Evolutionary conservation across 2,329 filamentous ascomycete genomes (phyloP), one percentile per base, ranked within the genome.

Genomic region (Ophiostoma fasciatum): DNA sequence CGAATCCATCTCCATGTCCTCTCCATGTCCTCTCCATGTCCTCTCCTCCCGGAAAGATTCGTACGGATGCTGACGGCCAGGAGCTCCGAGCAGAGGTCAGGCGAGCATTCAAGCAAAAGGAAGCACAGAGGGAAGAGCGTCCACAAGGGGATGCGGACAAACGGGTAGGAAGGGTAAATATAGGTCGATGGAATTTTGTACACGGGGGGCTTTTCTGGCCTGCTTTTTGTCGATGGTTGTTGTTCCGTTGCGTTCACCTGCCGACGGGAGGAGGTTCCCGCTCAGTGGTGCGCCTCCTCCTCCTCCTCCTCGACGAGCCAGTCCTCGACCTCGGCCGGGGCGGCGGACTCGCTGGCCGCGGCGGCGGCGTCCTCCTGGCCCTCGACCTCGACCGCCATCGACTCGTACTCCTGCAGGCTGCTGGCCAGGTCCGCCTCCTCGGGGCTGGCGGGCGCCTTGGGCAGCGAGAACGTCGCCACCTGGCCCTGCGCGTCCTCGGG

Each of bases 331-430:
- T 68, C 63, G 41, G 71, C 59, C 41, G 61, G 63, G 42, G 78
- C 68, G 39, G 71, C 65, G 38, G 68, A 69, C 52, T 71, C 53
- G 36, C 64, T 63, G 47, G 67, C 63, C 47, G 66, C 66, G 57
- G 74, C 68, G 46, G 69, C 70, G 42, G 63, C 59, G 49, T 69
- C 66, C 48, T 81, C 74, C 61, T 83, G 75, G 48, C 88, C 88
- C 70, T 96, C 88, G 47, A 96, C 78, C 64, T 98, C 90, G 49
- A 94, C 87, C 51, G 78, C 73, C 71, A 93, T 84, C 58, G 65
- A 73, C 74, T 96, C 88, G 73, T 98, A 98, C 58, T 84, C 78
- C 68, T 90, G 80, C 59, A 98, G 66, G 61, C 83, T 88, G 61
- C 73, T 80, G 56, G 87, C 84, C 46, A 98, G 81, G 63, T 94